A percentile compares a stretch with the other conserved stretches of the same genome.
These are phyloP conservation scores for Fusarium devonianum DNA, from an alignment of 2,329 filamentous ascomycete species.

Conservation along the genomic window DNA sequence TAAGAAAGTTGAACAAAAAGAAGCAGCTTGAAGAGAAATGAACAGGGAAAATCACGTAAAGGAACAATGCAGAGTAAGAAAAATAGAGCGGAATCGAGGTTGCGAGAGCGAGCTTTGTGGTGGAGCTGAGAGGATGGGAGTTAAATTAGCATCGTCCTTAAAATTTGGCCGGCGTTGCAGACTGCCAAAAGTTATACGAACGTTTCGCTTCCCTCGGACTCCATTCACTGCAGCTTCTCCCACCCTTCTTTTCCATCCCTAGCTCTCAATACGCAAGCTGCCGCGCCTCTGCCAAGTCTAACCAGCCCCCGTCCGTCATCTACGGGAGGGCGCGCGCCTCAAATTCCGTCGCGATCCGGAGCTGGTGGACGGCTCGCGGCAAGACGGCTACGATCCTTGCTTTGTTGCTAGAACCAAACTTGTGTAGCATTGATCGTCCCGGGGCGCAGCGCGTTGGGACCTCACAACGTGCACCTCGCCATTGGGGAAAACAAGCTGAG, in stretches of 20 bases:
- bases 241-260: constrained; percentile 1
- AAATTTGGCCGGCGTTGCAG: constrained; percentile 11
- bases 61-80: no score
- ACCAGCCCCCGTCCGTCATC: constrained; percentile 9
- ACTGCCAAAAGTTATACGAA: not conserved
- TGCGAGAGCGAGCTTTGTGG: no score
- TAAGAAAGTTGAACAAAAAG: no score
- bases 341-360: not conserved
- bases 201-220: not conserved
- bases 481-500: no score
- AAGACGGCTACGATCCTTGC: no score
- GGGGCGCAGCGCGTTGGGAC: no score
- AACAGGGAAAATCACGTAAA: no score
- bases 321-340: not conserved
- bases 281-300: constrained; percentile 25
- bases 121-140: constrained; percentile 1
- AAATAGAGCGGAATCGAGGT: no score
- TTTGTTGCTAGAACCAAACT: no score
- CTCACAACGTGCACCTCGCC: no score
- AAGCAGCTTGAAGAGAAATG: no score
- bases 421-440: not conserved
- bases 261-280: constrained; percentile 2
- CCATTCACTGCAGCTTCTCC: no score
- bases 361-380: not conserved
- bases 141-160: constrained; percentile 22